These are phyloP conservation scores for Pseudonectria foliicola DNA, from an alignment of 2,329 filamentous ascomycete genomes.

Conservation along the genomic window DNA sequence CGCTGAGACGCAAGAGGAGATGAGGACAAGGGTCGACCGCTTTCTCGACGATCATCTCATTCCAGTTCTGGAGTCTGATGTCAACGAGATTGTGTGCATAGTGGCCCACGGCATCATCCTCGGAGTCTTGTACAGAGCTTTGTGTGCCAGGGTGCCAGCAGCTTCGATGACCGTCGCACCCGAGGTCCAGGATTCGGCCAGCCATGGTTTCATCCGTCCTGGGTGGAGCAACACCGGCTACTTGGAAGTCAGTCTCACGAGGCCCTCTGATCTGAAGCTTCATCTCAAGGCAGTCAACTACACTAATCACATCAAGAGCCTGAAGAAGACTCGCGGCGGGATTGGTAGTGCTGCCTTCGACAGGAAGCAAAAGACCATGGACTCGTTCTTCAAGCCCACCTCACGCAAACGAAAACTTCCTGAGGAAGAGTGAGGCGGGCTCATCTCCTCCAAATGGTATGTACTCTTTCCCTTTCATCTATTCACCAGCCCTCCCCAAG, in stretches of 20 bases:
- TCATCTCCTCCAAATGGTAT: constrained; percentile 30
- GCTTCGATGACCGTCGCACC: constrained; percentile 11
- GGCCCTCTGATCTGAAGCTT: constrained; percentile 22
- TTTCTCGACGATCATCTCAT: constrained; percentile 62
- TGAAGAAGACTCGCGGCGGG: constrained; percentile 75
- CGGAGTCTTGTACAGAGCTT: constrained; percentile 55
- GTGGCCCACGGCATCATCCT: constrained; percentile 83
- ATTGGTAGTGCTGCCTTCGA: constrained; percentile 76
- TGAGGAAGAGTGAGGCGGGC: constrained; percentile 13
- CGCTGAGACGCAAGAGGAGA: constrained; percentile 60
- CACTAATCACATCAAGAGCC: constrained; percentile 60
- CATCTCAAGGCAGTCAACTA: constrained; percentile 58
- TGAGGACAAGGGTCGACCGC: constrained; percentile 54
- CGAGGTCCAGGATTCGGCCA: constrained; percentile 6
- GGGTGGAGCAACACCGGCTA: constrained; percentile 50
- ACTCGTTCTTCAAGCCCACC: constrained; percentile 61
- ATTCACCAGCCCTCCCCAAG: constrained; percentile 1
- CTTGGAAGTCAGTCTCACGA: constrained; percentile 24
- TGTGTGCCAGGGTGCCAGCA: constrained; percentile 47
- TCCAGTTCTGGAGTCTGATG: constrained; percentile 33
- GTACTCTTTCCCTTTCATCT: constrained; percentile 19
- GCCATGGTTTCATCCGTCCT: constrained; percentile 15
- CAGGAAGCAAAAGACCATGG: constrained; percentile 65
- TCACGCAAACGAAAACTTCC: constrained; percentile 21
- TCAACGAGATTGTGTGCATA: constrained; percentile 28